phyloP scores from a whole-genome alignment of 768 basidiomycete genomes.

The Tricholoma hemisulphureum region DNA sequence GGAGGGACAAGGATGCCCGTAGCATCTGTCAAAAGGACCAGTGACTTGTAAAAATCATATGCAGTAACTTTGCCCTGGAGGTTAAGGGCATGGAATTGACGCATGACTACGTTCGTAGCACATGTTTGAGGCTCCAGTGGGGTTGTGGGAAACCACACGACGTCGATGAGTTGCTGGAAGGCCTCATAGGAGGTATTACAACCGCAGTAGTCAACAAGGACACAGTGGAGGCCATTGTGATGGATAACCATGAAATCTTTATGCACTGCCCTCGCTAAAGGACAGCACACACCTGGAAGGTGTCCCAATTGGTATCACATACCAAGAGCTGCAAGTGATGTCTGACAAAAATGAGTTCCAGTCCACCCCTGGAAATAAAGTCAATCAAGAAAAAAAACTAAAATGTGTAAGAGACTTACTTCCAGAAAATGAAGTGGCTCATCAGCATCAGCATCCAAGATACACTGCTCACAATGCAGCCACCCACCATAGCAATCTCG shows the following conservation, averaged over 20 bases:
- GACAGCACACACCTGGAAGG: not conserved
- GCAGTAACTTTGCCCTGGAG: slow-evolving; percentile 3
- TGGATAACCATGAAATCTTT: slow-evolving; percentile 6
- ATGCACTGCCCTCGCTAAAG: not conserved
- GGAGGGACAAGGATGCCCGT: no score
- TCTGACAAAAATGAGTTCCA: not conserved
- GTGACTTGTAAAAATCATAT: slow-evolving; percentile 7
- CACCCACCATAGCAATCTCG: not conserved
- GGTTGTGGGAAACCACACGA: no score
- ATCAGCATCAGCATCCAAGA: not conserved
- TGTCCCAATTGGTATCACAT: slow-evolving; percentile 5
- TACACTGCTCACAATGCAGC: not conserved
- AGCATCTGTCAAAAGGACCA: slow-evolving; percentile 6
- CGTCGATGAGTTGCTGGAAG: slow-evolving; percentile 4
- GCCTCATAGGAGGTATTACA: not conserved
- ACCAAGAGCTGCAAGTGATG: not conserved
- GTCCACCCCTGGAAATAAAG: not conserved
- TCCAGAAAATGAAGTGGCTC: slow-evolving; percentile 4
- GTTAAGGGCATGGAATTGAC: slow-evolving; percentile 9
- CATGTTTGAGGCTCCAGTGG: slow-evolving; percentile 7
- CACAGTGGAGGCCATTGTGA: slow-evolving; percentile 4
- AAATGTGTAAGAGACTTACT: not conserved
- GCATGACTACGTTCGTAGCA: slow-evolving; percentile 9
- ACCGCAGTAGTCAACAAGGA: slow-evolving; percentile 4
- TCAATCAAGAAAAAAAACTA: not conserved